Conservation (phyloP, 1,139 yeast species). For the Lodderomyces pseudojiufengensis region DNA sequence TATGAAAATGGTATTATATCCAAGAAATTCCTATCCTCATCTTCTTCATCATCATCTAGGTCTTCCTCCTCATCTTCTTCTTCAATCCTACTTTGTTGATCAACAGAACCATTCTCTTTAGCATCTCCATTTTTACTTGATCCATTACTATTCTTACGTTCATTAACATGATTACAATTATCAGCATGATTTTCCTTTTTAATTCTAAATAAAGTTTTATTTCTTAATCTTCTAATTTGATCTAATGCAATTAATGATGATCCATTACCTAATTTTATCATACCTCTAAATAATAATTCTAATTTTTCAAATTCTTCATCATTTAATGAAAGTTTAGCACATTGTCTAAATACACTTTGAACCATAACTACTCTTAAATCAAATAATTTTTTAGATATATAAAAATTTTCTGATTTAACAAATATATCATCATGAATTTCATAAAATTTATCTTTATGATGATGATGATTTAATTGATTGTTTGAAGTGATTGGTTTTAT, state of each 20-base stretch:
- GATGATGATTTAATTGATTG: no score
- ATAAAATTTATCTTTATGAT: neutral
- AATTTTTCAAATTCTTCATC: slow-evolving; percentile 31
- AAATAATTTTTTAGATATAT: slow-evolving; percentile 26
- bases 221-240: slow-evolving; percentile 16
- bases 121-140: no score
- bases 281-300: slow-evolving; percentile 33
- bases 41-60: slow-evolving; percentile 9
- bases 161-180: no score
- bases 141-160: no score
- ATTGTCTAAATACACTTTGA: slow-evolving; percentile 31
- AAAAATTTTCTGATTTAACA: slow-evolving; percentile 30
- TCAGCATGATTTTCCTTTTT: neutral
- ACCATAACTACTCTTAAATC: slow-evolving; percentile 37
- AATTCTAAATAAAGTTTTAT: slow-evolving; percentile 5
- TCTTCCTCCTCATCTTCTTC: neutral
- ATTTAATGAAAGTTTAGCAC: slow-evolving; percentile 18
- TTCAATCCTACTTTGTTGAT: neutral
- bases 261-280: slow-evolving; percentile 39
- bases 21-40: slow-evolving; percentile 15
- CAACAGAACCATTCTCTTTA: neutral
- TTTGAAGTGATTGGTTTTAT: slow-evolving; percentile 16
- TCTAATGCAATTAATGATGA: slow-evolving; percentile 29
- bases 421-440: slow-evolving; percentile 14
- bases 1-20: slow-evolving; percentile 31